Percentiles rank a stretch among this genome's conserved stretches.
Evolutionary conservation across 257 asterid species (phyloP).

Genomic region (Cordia subcordata): DNA sequence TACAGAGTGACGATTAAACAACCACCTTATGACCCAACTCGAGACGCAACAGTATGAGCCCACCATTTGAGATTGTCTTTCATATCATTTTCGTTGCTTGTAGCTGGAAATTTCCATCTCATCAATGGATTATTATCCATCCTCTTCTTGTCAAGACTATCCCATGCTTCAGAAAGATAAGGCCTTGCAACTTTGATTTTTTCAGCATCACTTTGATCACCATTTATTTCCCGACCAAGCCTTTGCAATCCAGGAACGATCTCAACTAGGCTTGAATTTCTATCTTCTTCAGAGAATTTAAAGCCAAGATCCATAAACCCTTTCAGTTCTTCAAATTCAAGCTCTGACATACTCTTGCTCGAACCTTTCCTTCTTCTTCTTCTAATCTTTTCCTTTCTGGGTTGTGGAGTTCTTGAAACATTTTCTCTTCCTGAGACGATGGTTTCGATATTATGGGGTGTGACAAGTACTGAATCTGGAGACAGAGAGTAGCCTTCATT

Average conservation of each 20-base stretch:
- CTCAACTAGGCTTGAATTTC: constrained; percentile 26
- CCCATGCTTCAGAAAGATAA: constrained; percentile 66
- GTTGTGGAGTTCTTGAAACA: background rate
- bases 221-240: constrained; percentile 12
- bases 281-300: constrained; percentile 47
- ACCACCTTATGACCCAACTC: constrained; percentile 17
- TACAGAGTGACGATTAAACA: background rate
- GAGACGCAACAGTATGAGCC: constrained; percentile 75
- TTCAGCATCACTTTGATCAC: background rate
- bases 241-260: constrained; percentile 53
- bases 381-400: background rate
- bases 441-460: constrained; percentile 10
- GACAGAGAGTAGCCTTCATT: constrained; percentile 15
- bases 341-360: constrained; percentile 53
- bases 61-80: constrained; percentile 51
- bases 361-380: constrained; percentile 7
- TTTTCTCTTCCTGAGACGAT: constrained; percentile 20
- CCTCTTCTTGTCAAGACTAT: constrained; percentile 11
- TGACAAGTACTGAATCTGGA: constrained; percentile 30
- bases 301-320: constrained; percentile 70
- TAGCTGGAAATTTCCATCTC: constrained; percentile 38
- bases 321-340: constrained; percentile 50
- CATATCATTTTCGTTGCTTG: constrained; percentile 31
- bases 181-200: constrained; percentile 27
- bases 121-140: constrained; percentile 1